Conservation (phyloP, 179 eudicot genomes). For the Monotropa hypopitys region DNA sequence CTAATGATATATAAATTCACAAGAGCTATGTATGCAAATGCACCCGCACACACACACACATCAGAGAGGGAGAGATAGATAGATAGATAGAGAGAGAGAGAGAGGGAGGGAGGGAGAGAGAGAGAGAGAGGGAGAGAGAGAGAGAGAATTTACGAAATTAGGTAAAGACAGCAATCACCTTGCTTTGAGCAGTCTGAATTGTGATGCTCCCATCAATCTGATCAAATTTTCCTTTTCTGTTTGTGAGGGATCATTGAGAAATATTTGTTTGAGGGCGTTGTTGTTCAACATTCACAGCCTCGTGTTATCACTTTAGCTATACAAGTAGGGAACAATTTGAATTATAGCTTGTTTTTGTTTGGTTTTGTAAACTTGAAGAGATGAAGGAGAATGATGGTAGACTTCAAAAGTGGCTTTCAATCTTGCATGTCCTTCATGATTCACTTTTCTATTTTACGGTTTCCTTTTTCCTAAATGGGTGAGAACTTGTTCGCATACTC, state of each 20-base stretch:
- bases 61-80: not conserved
- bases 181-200: not conserved
- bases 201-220: not conserved
- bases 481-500: not conserved
- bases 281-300: not conserved
- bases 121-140: not conserved
- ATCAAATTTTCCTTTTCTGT: constrained; percentile 1
- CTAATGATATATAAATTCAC: no score
- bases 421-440: not conserved
- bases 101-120: not conserved
- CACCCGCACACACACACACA: not conserved
- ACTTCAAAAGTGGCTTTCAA: not conserved
- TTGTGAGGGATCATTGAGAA: not conserved
- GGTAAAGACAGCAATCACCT: not conserved
- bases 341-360: not conserved
- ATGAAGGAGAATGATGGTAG: not conserved
- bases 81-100: no score
- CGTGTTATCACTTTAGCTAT: not conserved
- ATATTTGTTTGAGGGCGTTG: not conserved
- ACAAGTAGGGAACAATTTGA: not conserved
- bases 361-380: not conserved
- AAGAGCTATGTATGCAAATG: no score
- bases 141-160: not conserved
- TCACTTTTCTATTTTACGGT: not conserved
- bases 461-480: not conserved